Evolutionary conservation across 108 stramenopile species (phyloP), one percentile per base, ranked within the genome.

Genomic region (Fragilaria crotonensis): DNA sequence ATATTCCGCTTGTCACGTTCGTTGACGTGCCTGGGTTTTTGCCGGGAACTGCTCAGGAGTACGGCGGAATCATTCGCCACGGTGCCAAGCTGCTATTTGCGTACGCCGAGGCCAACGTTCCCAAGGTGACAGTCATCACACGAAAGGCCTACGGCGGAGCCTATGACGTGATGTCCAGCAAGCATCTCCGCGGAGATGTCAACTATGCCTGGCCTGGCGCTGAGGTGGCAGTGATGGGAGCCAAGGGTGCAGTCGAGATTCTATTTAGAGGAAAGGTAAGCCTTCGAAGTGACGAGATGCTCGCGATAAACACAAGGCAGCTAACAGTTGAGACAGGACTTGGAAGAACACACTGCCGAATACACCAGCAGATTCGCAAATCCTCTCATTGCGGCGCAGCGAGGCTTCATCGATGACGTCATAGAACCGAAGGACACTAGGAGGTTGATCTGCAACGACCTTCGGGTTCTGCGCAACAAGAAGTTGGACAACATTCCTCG

Each of bases 1-100:
- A 98, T 70, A 98, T 98, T 59, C 99, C 99, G 5, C 68, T 99
- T 22, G 73, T 99, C 9, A 99, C 99, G 3, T 97, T 99, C 60
- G 99, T 99, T n/a, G 99, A 99, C 71, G 99, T 99, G 14, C 99
- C 99, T 7, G 99, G 99, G 25, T 99, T 99, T 70, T 75, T 99
- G 59, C 98, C 98, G 7, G 98, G 98, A 2, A 96, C 96, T 5
- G 71, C 52, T 7, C 94, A 95, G 73, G 90, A 95, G 64, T 80
- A 85, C 59, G 89, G 88, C 23, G 89, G 89, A 25, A 99, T 99
- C 72, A 98, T 98, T 70, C 88, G 97, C 17, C 80, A 98, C 62
- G 99, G 99, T 44, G 88, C 95, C 41, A 97, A 99, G 84, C 79
- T 99, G 19, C 82, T 99, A 25, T 99, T 96, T 79, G 99, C 99